Evolutionary conservation across 805 yeast species (phyloP), one percentile per base, ranked within the genome.

Genomic region (Kazachstania psychrophila): DNA sequence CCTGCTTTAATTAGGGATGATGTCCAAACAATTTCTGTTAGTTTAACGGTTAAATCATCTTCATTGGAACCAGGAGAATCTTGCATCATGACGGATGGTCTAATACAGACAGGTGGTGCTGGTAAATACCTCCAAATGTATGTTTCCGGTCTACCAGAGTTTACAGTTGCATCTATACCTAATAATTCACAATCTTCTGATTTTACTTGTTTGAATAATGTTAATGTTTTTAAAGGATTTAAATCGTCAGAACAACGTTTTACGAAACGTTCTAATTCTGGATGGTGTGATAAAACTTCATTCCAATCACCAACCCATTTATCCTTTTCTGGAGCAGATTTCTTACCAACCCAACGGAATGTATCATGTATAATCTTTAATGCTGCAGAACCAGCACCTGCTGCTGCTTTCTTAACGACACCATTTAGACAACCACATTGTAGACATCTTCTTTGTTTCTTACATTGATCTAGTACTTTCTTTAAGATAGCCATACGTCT

Each of bases 101-200:
- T 75, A 38, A 92, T 92, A 69, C 98, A 92, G 14, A 94, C 96
- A 0, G 99, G 99, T 1, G 99, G 98, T 0, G 97, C 97, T 0
- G 98, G 98, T 37, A 92, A 70, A 56, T 88, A 92, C 54, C 95
- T 75, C 99, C 98, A 92, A 27, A 92, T 75, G 58, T 88, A 92
- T 71, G 82, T 85, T 62, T 89, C 97, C 5, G 97, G 98, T 47
- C 96, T 72, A 32, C 96, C 96, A 26, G 87, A 85, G 48, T 77
- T 73, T 16, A 51, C 45, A 3, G 84, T 72, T 1, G 96, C 75
- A 52, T 92, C 92, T 37, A 92, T 76, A 38, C 98, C 99, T 23
- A 92, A 64, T 14, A 92, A 69, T 60, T 89, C 96, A 64, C 96
- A 88, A 54, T 92, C 98, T 31, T 75, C 72, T 0, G 96, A 88